Evolutionary conservation across 129 eudicot genomes (phyloP).

Genomic region (Arctium minus): DNA sequence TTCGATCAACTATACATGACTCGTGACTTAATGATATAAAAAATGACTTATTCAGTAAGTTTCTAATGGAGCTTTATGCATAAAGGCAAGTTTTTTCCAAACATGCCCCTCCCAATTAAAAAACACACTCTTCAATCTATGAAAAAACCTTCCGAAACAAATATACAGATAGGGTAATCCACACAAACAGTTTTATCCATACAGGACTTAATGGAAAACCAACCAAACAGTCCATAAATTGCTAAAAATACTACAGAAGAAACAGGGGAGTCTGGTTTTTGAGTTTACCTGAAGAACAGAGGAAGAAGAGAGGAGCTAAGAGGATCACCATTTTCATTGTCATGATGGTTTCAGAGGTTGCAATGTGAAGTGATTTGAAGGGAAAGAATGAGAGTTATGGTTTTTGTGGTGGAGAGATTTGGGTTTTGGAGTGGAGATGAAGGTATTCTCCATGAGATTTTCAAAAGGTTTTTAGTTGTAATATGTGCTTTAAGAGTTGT

Average conservation of each 20-base stretch:
- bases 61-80: too few species aligned
- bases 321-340: constrained; percentile 36
- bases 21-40: too few species aligned
- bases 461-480: constrained; percentile 1
- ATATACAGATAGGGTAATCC: too few species aligned
- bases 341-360: constrained; percentile 9
- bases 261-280: background rate
- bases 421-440: constrained; percentile 34
- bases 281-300: constrained; percentile 35
- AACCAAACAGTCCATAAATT: background rate
- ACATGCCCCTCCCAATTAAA: too few species aligned
- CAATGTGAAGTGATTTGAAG: constrained; percentile 3
- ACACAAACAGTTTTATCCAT: too few species aligned
- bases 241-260: background rate
- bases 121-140: too few species aligned
- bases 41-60: too few species aligned
- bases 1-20: too few species aligned
- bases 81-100: too few species aligned
- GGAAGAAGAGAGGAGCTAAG: constrained; percentile 20
- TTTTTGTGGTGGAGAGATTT: constrained; percentile 22
- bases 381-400: background rate
- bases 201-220: too few species aligned
- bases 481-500: constrained; percentile 20
- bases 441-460: constrained; percentile 23
- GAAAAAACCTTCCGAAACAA: too few species aligned